Evolutionary conservation across 257 asterid genomes (phyloP).

Genomic region (Penstemon barbatus): DNA sequence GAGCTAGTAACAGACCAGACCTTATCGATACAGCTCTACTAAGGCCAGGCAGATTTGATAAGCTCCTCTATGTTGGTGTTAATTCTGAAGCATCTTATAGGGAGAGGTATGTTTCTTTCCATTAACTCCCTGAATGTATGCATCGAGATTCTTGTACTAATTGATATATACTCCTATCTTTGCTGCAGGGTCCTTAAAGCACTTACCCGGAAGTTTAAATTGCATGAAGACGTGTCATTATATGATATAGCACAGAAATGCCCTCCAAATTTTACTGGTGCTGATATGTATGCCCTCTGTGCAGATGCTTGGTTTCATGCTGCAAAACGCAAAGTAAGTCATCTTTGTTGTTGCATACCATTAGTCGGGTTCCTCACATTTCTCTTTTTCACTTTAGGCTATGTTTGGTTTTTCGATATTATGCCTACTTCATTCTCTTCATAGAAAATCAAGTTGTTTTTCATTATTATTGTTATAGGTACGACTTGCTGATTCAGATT

Average conservation of each 20-base stretch:
- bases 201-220: conserved; percentile 78
- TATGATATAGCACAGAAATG: conserved; percentile 76
- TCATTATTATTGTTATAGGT: conserved; percentile 42
- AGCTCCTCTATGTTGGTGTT: conserved; percentile 97
- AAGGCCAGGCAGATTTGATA: conserved; percentile 98
- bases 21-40: conserved; percentile 93
- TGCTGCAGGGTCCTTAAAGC: conserved; percentile 81
- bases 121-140: neutral
- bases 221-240: conserved; percentile 76
- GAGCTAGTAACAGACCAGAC: conserved; percentile 99
- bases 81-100: conserved; percentile 89
- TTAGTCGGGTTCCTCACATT: neutral
- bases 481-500: conserved; percentile 46
- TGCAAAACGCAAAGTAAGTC: conserved; percentile 74
- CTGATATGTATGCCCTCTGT: conserved; percentile 96
- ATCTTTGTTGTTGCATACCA: neutral
- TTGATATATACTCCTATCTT: conserved; percentile 2
- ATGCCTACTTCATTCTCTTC: neutral
- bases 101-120: conserved; percentile 60
- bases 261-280: conserved; percentile 96
- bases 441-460: conserved; percentile 1
- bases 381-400: neutral
- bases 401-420: neutral
- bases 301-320: conserved; percentile 99
- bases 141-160: conserved; percentile 13